phyloP scores from a whole-genome alignment of 163 green algal genomes.

The Prototheca stagnorum region DNA sequence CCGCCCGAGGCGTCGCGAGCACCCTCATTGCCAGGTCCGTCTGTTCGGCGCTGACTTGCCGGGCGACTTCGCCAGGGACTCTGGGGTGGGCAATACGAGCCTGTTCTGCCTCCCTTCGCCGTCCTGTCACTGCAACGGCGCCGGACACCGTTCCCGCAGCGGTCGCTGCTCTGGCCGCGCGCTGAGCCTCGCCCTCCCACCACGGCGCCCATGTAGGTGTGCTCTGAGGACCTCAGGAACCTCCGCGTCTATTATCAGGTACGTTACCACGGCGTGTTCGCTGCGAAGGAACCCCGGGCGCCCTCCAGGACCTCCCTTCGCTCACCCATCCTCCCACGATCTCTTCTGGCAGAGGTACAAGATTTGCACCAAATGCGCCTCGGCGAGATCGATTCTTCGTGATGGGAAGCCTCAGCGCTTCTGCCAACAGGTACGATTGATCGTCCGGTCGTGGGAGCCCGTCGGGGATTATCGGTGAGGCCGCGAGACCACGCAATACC shows the following conservation, averaged over 20 bases:
- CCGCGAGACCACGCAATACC: too few relatives aligned
- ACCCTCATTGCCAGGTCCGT: too few relatives aligned
- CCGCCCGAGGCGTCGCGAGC: too few relatives aligned
- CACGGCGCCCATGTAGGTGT: too few relatives aligned
- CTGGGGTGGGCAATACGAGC: too few relatives aligned
- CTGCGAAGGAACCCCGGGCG: not conserved
- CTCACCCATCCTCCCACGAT: not conserved
- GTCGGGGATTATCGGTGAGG: not conserved
- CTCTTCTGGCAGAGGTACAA: not conserved
- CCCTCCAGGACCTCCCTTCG: not conserved
- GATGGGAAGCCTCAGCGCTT: slow-evolving; percentile 3
- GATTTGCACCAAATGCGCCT: slow-evolving; percentile 1
- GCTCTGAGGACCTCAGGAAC: not conserved
- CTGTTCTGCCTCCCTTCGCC: too few relatives aligned
- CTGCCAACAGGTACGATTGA: slow-evolving; percentile 4
- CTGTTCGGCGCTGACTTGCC: too few relatives aligned
- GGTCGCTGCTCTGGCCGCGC: too few relatives aligned
- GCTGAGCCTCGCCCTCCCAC: too few relatives aligned
- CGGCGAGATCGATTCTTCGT: not conserved
- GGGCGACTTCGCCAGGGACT: too few relatives aligned
- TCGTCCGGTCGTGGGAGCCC: not conserved
- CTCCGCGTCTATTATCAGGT: slow-evolving; percentile 1
- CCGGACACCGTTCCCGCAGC: too few relatives aligned
- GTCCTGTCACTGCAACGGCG: too few relatives aligned
- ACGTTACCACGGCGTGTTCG: not conserved